Evolutionary conservation across 2,329 filamentous ascomycete species (phyloP).

Genomic region (Byssoonygena ceratinophila): DNA sequence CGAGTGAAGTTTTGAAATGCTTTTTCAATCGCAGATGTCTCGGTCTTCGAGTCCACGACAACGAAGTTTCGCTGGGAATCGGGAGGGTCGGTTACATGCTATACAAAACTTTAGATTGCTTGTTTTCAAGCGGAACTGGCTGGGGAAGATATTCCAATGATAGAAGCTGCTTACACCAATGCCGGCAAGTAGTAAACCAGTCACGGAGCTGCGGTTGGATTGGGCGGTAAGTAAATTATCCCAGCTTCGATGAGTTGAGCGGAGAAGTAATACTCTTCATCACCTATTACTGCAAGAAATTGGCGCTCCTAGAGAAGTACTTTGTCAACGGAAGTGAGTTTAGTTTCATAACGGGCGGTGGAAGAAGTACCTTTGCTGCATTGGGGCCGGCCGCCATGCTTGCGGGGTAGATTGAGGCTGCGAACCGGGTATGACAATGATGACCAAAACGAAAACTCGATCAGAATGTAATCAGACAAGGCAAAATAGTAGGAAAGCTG

Average conservation of each 20-base stretch:
- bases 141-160: neutral
- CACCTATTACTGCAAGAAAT: slow-evolving; percentile 94
- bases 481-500: too few relatives aligned
- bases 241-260: neutral
- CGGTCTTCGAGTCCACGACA: slow-evolving; percentile 88
- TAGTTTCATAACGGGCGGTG: neutral
- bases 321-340: too few relatives aligned
- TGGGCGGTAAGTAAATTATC: neutral
- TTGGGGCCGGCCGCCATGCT: slow-evolving; percentile 50
- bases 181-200: slow-evolving; percentile 84
- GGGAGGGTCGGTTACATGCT: slow-evolving; percentile 85
- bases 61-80: slow-evolving; percentile 96
- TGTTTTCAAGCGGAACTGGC: neutral
- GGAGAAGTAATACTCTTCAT: slow-evolving; percentile 54
- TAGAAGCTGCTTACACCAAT: slow-evolving; percentile 60
- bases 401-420: neutral
- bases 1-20: slow-evolving; percentile 83
- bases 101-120: neutral
- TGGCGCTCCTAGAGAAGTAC: slow-evolving; percentile 58
- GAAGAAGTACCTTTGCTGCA: slow-evolving; percentile 43
- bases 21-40: slow-evolving; percentile 73
- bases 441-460: neutral
- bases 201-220: slow-evolving; percentile 62
- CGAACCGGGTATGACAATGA: neutral
- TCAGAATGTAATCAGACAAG: too few relatives aligned